Evolutionary conservation across 108 stramenopile species (phyloP).

Genomic region (Aurantiochytrium sp.): DNA sequence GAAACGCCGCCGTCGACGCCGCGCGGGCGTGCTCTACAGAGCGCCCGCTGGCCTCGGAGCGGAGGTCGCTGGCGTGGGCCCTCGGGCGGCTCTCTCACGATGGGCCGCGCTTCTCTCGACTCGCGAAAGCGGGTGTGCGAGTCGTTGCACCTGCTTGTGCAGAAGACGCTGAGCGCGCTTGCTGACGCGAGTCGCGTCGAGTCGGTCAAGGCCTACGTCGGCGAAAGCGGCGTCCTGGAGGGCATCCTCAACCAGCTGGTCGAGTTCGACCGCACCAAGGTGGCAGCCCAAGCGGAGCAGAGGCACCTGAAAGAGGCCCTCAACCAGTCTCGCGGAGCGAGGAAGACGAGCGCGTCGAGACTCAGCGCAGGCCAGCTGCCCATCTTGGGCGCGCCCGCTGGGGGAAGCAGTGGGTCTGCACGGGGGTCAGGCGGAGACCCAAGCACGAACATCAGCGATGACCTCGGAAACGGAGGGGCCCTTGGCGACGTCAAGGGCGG

Average conservation of each 20-base stretch:
- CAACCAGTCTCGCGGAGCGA: neutral
- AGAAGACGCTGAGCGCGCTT: neutral
- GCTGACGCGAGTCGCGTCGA: neutral
- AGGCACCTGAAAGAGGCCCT: neutral
- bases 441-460: too few relatives aligned
- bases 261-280: neutral
- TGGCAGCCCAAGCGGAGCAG: neutral
- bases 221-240: neutral
- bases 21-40: neutral
- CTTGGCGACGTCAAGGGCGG: too few relatives aligned
- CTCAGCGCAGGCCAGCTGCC: too few relatives aligned
- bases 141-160: neutral
- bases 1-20: neutral
- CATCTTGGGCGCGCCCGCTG: too few relatives aligned
- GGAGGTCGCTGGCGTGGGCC: too few relatives aligned
- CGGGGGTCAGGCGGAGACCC: too few relatives aligned
- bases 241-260: neutral
- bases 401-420: too few relatives aligned
- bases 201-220: neutral
- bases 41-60: neutral
- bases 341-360: too few relatives aligned
- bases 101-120: neutral
- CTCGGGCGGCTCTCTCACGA: too few relatives aligned
- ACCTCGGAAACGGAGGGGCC: too few relatives aligned
- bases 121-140: neutral